Percentiles rank a stretch among this genome's conserved stretches.
Conservation (phyloP, 2,329 filamentous ascomycete species). For the Fusarium sp. region DNA sequence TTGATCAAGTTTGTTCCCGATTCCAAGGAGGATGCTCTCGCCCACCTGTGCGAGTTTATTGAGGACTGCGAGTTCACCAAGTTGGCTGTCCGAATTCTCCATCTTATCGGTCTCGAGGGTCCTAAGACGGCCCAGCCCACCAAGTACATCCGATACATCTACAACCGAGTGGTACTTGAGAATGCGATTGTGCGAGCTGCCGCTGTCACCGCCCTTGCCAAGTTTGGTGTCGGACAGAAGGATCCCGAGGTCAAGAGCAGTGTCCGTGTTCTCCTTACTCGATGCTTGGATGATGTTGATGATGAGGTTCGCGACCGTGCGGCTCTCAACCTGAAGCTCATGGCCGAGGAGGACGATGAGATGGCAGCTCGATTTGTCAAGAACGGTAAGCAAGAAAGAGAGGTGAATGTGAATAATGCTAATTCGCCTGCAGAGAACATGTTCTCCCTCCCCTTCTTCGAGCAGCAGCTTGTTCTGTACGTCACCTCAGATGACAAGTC, state of each 20-base stretch:
- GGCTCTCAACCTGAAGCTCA: conserved; percentile 89
- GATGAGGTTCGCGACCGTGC: conserved; percentile 98
- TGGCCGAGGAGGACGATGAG: conserved; percentile 92
- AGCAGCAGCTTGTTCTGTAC: conserved; percentile 97
- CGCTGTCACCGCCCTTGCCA: conserved; percentile 93
- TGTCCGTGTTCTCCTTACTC: conserved; percentile 89
- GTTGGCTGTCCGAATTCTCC: conserved; percentile 92
- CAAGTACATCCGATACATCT: conserved; percentile 99
- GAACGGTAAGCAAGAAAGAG: conserved; percentile 71
- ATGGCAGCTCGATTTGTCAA: conserved; percentile 90
- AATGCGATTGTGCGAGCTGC: conserved; percentile 96
- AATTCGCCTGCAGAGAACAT: conserved; percentile 76
- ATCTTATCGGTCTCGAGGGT: conserved; percentile 93
- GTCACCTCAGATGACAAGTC: conserved; percentile 92
- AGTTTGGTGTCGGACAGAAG: conserved; percentile 97
- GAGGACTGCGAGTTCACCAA: conserved; percentile 99
- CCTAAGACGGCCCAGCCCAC: conserved; percentile 96
- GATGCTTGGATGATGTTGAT: conserved; percentile 96
- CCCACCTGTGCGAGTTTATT: conserved; percentile 98
- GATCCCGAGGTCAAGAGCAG: conserved; percentile 97
- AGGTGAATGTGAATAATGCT: not conserved
- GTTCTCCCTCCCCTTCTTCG: conserved; percentile 94
- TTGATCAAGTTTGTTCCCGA: conserved; percentile 99
- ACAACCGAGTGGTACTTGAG: conserved; percentile 97
- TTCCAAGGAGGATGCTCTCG: conserved; percentile 82